Base-by-base conservation (phyloP, 2,329 filamentous ascomycete species). In the Ambrosiella cleistominuta region DNA sequence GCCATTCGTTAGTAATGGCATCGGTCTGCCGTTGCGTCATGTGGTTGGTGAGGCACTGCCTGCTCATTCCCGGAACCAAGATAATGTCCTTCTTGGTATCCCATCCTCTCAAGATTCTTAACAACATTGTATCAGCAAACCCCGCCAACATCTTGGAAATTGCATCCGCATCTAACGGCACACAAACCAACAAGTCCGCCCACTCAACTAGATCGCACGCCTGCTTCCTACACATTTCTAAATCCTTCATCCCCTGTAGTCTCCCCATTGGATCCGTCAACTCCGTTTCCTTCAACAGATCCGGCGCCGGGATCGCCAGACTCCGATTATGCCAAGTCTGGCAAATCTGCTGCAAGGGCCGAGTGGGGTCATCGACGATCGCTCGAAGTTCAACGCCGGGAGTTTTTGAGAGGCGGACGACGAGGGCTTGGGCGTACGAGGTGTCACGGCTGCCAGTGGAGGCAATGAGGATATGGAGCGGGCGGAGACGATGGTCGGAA, bases 141-240 rank as follows among this genome's bases (percentile, higher is more conserved):
- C 90, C 90, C 57, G 84, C 81, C 66, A 95, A 75, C 88, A 96
- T 95, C 67, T 88, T 88, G 37, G 86, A 86, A 58, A 95, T 76
- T 58, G 83, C 84, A 66, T 93, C 86, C 7, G 88, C 87, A 68
- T 93, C 86, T 54, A 95, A 83, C 2, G 90, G 88, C 6, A 86
- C 86, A 58, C 95, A 79, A 38, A 95, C 82, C 60, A 95, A 75
- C 63, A 95, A 72, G 69, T 95, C 86, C 5, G 90, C 88, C 90
- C 90, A 96, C 61, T 87, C 79, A 63, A 88, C 87, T 61, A 94
- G 70, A 63, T 88, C 83, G 63, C 74, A 80, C 2, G 75, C 81
- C 62, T 75, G 27, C 42, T 61, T 58, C 37, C 57, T 57, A 42
- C 45, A 58, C 15, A 52, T 36, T 38, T 61, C 59, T 38, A 61